phyloP scores from a whole-genome alignment of 2,329 filamentous ascomycete species.

The Cordyceps fumosorosea region DNA sequence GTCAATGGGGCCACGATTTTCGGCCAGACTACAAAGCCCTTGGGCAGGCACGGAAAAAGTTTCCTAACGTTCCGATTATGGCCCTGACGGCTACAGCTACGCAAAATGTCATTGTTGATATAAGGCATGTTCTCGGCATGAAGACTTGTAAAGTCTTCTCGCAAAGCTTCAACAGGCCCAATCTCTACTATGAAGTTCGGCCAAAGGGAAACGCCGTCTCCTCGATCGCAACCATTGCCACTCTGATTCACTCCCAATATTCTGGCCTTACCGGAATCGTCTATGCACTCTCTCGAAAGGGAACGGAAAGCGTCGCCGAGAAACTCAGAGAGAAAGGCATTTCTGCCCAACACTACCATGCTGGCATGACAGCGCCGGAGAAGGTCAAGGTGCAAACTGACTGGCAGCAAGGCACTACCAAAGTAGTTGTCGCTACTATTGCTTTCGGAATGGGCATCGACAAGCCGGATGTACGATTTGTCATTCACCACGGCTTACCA shows the following conservation, averaged over 20 bases:
- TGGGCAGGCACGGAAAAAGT: constrained; percentile 64
- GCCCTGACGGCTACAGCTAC: constrained; percentile 94
- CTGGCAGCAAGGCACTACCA: constrained; percentile 74
- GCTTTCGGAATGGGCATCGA: constrained; percentile 99
- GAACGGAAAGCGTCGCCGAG: constrained; percentile 72
- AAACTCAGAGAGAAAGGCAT: constrained; percentile 62
- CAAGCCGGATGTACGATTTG: constrained; percentile 92
- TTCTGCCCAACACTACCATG: constrained; percentile 79
- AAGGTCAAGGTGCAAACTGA: constrained; percentile 66
- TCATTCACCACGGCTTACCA: constrained; percentile 86
- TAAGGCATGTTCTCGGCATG: constrained; percentile 87
- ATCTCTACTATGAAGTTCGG: constrained; percentile 81
- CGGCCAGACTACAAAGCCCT: constrained; percentile 90
- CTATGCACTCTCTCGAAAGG: constrained; percentile 81
- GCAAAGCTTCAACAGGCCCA: constrained; percentile 96
- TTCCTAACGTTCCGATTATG: constrained; percentile 81
- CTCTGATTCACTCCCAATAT: constrained; percentile 66
- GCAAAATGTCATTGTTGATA: constrained; percentile 83
- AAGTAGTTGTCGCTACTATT: constrained; percentile 95
- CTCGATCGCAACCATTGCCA: constrained; percentile 43
- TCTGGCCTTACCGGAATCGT: constrained; percentile 75
- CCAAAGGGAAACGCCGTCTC: constrained; percentile 56
- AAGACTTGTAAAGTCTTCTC: constrained; percentile 69
- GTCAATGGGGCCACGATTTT: constrained; percentile 98
- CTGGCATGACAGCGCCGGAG: constrained; percentile 60